phyloP scores from a whole-genome alignment of 768 basidiomycete species.

The Mycena maculata region DNA sequence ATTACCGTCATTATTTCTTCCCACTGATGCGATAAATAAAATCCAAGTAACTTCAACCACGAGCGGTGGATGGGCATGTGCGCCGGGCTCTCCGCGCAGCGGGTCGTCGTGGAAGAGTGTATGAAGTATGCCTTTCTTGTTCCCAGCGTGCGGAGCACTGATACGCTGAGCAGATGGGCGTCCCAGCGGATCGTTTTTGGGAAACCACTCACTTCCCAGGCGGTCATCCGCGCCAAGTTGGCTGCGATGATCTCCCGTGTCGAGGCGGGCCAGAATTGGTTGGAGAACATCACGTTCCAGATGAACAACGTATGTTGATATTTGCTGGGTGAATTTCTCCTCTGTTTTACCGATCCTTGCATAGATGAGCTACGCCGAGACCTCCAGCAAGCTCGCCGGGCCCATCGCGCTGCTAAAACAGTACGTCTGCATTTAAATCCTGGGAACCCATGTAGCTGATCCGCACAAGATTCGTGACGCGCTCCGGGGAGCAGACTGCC shows the following conservation, averaged over 20 bases:
- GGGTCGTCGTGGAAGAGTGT: conserved; percentile 89
- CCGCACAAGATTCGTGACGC: conserved; percentile 69
- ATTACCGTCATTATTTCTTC: too few species aligned
- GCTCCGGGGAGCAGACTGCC: conserved; percentile 77
- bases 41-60: conserved; percentile 86
- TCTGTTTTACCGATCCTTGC: conserved; percentile 2
- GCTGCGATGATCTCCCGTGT: conserved; percentile 91
- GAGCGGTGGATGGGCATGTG: conserved; percentile 90
- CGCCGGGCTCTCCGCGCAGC: conserved; percentile 78
- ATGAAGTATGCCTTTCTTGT: conserved; percentile 66
- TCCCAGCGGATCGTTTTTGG: conserved; percentile 92
- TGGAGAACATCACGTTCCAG: conserved; percentile 90
- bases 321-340: conserved; percentile 20
- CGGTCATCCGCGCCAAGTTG: conserved; percentile 90
- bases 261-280: conserved; percentile 88
- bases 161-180: conserved; percentile 74
- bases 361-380: conserved; percentile 89
- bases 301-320: conserved; percentile 81
- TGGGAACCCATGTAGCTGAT: conserved; percentile 12
- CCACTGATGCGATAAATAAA: neutral
- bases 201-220: conserved; percentile 82
- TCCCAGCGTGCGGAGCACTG: neutral
- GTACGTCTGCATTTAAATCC: conserved; percentile 52
- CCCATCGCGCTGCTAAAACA: conserved; percentile 91
- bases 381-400: conserved; percentile 88